Percentiles rank a stretch among this genome's conserved stretches.
Evolutionary conservation across 2,329 filamentous ascomycete species (phyloP).

Genomic region (Simplicillium sp.): DNA sequence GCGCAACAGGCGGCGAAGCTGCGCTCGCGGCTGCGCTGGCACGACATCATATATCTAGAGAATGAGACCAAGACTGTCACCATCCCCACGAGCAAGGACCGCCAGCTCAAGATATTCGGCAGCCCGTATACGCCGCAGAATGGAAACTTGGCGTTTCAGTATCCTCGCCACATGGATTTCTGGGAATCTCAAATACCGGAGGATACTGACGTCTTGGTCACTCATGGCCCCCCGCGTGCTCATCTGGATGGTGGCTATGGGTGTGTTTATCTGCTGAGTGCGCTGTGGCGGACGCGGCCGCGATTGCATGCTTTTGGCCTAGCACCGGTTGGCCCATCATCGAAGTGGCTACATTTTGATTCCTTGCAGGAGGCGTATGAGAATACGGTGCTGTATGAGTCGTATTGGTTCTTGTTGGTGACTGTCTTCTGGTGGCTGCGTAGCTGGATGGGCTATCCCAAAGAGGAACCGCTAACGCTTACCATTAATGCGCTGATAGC

Average conservation of each 20-base stretch:
- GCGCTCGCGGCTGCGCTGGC: constrained; percentile 8
- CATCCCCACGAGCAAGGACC: constrained; percentile 13
- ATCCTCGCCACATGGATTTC: constrained; percentile 17
- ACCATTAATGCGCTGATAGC: no score
- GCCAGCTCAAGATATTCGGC: constrained; percentile 15
- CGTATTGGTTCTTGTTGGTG: no score
- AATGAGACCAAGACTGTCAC: constrained; percentile 9
- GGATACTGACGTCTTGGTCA: constrained; percentile 25
- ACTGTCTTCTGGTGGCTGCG: no score
- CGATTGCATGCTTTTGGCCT: constrained; percentile 57
- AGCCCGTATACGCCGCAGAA: constrained; percentile 21
- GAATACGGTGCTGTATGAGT: no score
- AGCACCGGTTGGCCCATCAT: constrained; percentile 42
- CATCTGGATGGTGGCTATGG: constrained; percentile 26
- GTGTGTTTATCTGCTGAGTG: constrained; percentile 23
- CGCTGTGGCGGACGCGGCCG: constrained; percentile 46
- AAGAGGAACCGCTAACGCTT: no score
- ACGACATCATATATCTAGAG: constrained; percentile 15
- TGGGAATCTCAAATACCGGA: constrained; percentile 15
- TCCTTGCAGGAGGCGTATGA: no score
- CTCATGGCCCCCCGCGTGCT: constrained; percentile 24
- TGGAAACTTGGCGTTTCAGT: constrained; percentile 33
- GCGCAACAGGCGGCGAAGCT: no score
- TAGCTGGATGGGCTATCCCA: no score
- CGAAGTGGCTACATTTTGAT: no score